Percentiles rank a stretch among this genome's conserved stretches.
Conservation (phyloP, 768 basidiomycete genomes). For the Naganishia friedmannii region DNA sequence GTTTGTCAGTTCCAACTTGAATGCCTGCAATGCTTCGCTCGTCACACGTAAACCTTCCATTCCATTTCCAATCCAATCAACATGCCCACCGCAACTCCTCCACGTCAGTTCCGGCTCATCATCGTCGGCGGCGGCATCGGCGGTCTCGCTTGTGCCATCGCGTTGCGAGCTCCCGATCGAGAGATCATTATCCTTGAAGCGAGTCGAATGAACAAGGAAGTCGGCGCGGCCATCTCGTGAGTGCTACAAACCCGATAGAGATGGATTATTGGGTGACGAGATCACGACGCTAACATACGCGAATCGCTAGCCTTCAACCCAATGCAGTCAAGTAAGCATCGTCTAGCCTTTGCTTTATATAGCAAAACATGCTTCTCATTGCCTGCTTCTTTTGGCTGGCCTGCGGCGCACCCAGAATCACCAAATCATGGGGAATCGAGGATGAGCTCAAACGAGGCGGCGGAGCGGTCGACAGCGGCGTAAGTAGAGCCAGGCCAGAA, state of each 20-base stretch:
- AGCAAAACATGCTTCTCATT: not conserved
- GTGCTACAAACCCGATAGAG: not conserved
- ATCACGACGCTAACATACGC: not conserved
- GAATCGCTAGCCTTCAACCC: conserved; percentile 1
- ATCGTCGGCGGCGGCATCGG: conserved; percentile 24
- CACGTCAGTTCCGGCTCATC: not conserved
- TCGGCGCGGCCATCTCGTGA: conserved; percentile 24
- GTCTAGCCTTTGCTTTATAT: not conserved
- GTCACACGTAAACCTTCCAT: not conserved
- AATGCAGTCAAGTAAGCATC: conserved; percentile 8
- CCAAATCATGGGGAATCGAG: not conserved
- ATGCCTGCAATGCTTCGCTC: not conserved
- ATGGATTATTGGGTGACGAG: too few species aligned
- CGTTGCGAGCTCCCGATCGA: not conserved
- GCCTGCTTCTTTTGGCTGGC: not conserved
- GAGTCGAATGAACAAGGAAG: conserved; percentile 22
- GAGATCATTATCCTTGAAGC: conserved; percentile 17
- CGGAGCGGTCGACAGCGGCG: conserved; percentile 1
- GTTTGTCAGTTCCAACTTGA: not conserved
- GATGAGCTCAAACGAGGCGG: not conserved
- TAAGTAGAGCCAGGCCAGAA: not conserved
- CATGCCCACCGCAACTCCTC: not conserved
- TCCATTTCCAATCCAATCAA: not conserved
- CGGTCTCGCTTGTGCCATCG: conserved; percentile 13
- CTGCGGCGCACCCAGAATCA: not conserved